Evolutionary conservation across 768 basidiomycete genomes (phyloP), one percentile per base, ranked within the genome.

Genomic region (Agrocybe praecox): DNA sequence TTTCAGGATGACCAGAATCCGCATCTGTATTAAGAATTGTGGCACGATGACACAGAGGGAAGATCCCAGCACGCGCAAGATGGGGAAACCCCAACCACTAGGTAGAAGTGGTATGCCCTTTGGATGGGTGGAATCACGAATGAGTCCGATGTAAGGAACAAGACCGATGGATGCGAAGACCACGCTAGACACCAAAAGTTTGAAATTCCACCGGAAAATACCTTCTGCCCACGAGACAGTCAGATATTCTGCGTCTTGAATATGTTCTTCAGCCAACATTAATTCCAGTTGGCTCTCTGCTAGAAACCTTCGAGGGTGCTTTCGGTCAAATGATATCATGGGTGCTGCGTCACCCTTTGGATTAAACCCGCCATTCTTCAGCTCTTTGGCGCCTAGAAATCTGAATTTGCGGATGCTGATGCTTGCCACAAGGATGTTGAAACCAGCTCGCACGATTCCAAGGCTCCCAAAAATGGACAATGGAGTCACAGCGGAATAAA

Each of bases 381-480:
- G 45, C 12, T 51, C 51, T 33, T 51, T 46, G 1, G 58, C 58
- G 8, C 58, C 58, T 43, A 59, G 33, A 47, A 59, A 59, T 18
- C 43, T 43, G n/a, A 23, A 55, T 21, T 34, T 29, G 3, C 18
- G 58, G n/a, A 59, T 45, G 49, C 36, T 59, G 44, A 59, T 48
- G 23, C 53, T 50, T 21, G 58, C 58, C 12, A 61, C 11, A 23
- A 61, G 44, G 45, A 61, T 48, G 26, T 54, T 57, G 49, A 61
- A 55, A 44, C 48, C 52, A 7, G 56, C 60, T 22, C 44, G 24
- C 11, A 57, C 60, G 36, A 52, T 55, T 2, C 60, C 60, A 19
- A 61, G 49, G 36, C 60, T 61, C 10, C 60, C 60, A 26, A 61
- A 61, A 32, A 61, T 57, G 6, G 60, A 61, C 26, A 61, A 22